Conservation (phyloP, 768 basidiomycete species). For the Lactarius quietus region DNA sequence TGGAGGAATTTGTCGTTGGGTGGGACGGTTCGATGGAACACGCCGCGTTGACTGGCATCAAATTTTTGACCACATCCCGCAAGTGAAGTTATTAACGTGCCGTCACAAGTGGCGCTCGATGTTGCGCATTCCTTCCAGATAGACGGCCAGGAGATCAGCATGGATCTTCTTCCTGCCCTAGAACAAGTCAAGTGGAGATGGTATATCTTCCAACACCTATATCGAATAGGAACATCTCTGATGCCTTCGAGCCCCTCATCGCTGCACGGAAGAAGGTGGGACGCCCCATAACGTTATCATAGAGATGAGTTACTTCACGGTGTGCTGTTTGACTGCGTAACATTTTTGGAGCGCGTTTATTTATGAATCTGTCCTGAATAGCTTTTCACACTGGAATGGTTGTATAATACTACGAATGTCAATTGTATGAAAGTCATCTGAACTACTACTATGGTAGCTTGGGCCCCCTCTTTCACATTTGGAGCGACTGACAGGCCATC, state of each 20-base stretch:
- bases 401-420: too few species aligned
- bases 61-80: background rate
- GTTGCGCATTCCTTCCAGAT: background rate
- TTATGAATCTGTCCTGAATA: too few species aligned
- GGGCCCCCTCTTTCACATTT: too few species aligned
- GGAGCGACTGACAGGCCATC: too few species aligned
- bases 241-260: background rate
- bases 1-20: constrained; percentile 1
- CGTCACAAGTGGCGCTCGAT: too few species aligned
- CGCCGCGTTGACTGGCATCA: background rate
- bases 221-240: background rate
- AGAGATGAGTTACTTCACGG: too few species aligned
- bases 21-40: background rate
- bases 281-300: background rate
- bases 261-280: background rate
- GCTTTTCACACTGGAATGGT: too few species aligned
- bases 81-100: background rate
- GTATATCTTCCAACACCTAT: background rate
- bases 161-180: background rate
- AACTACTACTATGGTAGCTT: too few species aligned
- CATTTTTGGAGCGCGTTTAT: background rate
- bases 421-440: too few species aligned
- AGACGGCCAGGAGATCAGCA: background rate
- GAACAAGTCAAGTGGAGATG: background rate
- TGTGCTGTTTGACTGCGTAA: too few species aligned